Base-by-base conservation (phyloP, 2,329 filamentous ascomycete species). In the Diaporthe batatas region DNA sequence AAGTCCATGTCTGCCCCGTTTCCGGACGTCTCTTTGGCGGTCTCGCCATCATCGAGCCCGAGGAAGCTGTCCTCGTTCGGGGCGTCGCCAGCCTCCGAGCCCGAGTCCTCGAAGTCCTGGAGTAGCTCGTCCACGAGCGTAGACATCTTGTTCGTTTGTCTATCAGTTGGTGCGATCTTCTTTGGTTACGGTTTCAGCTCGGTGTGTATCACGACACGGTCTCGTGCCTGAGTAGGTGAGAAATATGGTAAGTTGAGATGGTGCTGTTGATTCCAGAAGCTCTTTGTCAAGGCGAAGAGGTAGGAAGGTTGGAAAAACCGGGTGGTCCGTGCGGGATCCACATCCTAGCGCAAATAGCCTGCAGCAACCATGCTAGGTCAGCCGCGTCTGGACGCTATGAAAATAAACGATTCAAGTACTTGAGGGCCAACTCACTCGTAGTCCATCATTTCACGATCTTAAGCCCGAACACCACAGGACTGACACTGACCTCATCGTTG, bases 91-190 rank as follows among this genome's bases (percentile, higher is more conserved):
- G 88, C 90, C 78, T 96, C 94, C 68, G 94, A 94, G 68, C 91
- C 94, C 7, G 91, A 94, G 79, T 97, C 94, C 78, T 95, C 94
- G 76, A 97, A 96, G 81, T 97, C 94, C 79, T 96, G 94, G 77
- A 98, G 88, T 14, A 99, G 89, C 81, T 98, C 96, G 79, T 98
- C 95, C 75, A 94, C 96, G 75, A 97, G 89, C 57, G 94, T 97
- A 81, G 96, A 94, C 95, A 98, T 97, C 68, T 75, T 82, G 79
- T 36, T 71, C 64, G 62, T 47, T 57, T 29, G 16, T 57, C 25
- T 58, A 18, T 53, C 29, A 51, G 44, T 18, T 4, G 5, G 6
- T 16, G 1, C 3, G 1, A 23, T 21, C 6, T 51, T 18, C 44
- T 47, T 42, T 5, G n/a, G n/a, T 16, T 29, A 18, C 8, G 23